A percentile compares a stretch with the other conserved stretches of the same genome.
phyloP scores from a whole-genome alignment of 768 basidiomycete species.

The Rubroboletus satanas region DNA sequence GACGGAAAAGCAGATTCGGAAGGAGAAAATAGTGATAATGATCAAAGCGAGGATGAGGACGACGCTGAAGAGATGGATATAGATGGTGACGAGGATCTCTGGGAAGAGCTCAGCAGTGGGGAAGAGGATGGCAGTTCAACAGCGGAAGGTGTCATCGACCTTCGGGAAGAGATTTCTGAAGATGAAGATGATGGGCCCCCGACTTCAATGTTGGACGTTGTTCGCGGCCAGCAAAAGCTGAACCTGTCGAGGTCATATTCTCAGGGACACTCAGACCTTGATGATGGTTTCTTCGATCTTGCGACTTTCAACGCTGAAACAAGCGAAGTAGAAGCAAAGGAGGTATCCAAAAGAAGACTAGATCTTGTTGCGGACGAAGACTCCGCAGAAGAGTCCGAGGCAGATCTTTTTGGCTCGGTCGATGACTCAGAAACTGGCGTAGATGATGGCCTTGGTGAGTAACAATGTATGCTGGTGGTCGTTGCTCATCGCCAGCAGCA shows the following conservation, averaged over 20 bases:
- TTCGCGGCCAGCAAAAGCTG: slow-evolving; percentile 26
- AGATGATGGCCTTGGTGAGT: slow-evolving; percentile 42
- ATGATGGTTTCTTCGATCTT: slow-evolving; percentile 90
- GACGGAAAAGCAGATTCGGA: slow-evolving; percentile 18
- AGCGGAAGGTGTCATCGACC: slow-evolving; percentile 23
- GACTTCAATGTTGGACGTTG: slow-evolving; percentile 26
- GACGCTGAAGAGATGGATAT: slow-evolving; percentile 32
- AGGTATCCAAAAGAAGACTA: slow-evolving; percentile 57
- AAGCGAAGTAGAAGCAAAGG: slow-evolving; percentile 68
- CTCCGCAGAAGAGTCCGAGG: slow-evolving; percentile 47
- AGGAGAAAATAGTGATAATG: slow-evolving; percentile 12
- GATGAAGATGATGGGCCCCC: slow-evolving; percentile 28
- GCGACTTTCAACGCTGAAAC: slow-evolving; percentile 84
- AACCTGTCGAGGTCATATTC: slow-evolving; percentile 15
- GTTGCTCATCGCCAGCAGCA: slow-evolving; percentile 1
- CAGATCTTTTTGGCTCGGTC: slow-evolving; percentile 69
- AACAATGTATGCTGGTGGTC: background rate
- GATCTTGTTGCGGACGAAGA: slow-evolving; percentile 49
- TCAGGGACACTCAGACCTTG: slow-evolving; percentile 48
- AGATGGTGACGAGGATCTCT: slow-evolving; percentile 22
- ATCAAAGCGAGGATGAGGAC: slow-evolving; percentile 30
- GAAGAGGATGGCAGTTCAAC: slow-evolving; percentile 28
- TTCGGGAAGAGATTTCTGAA: slow-evolving; percentile 39
- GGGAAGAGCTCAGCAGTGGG: slow-evolving; percentile 26
- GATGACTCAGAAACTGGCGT: slow-evolving; percentile 40